Evolutionary conservation across 2,329 filamentous ascomycete genomes (phyloP), one percentile per base, ranked within the genome.

Genomic region (Fusarium avenaceum): DNA sequence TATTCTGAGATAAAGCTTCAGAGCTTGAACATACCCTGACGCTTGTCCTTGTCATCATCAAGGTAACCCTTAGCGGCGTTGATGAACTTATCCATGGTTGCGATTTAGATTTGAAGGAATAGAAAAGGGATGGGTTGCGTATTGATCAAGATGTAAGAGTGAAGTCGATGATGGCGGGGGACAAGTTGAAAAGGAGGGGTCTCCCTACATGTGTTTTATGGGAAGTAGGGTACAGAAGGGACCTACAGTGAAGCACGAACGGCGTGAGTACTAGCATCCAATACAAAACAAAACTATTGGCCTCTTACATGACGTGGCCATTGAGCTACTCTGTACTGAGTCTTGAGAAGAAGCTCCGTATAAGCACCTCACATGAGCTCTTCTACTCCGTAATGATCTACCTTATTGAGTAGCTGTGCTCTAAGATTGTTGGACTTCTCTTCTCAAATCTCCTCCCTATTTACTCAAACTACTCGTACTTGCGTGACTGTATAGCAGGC

Each of bases 61-160:
- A 81, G 76, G 24, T 76, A 79, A 39, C 80, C 76, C 71, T 79
- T 80, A 55, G 78, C 80, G 20, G 74, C 75, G 70, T 66, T 78
- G 65, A 81, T 61, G 61, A 82, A 59, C 56, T 77, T 79, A 42
- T 82, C 79, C 80, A 82, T 82, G 49, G 28, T 75, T 68, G 47
- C 42, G 56, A 26, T 30, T 53, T 63, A 20, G 7, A 17, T 24
- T 30, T 20, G 17, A 26, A 28, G 22, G 22, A 7, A 24, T 20
- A 17, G 33, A 10, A 19, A 42, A 38, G 24, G 5, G 2, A 7
- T n/a, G 15, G 7, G 13, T 28, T 39, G 26, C 46, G 42, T 28
- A 14, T 52, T 46, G 33, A 35, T 40, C 11, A 33, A 54, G 42
- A 39, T 42, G 46, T 40, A 43, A 53, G 51, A 43, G 44, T 48